Base-by-base conservation (phyloP, 306 rosid genomes). In the Coriaria nepalensis region DNA sequence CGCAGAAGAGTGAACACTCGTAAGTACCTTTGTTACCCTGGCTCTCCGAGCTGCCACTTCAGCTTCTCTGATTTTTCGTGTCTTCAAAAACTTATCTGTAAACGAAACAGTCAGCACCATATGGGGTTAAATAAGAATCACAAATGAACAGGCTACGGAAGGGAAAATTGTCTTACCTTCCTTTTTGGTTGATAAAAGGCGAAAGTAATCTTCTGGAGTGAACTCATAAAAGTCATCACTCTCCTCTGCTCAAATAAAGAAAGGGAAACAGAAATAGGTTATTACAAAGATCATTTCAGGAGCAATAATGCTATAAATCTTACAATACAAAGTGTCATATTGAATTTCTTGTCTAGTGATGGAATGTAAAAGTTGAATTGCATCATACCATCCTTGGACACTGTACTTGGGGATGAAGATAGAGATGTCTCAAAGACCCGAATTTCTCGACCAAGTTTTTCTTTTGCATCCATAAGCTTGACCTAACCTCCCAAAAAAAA, bases 1-100 rank as follows among this genome's bases (percentile, higher is more conserved):
- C 45, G 11, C 33, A 53, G 20, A 5, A 34, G 36, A 55, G 33
- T 47, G 20, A 14, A 6, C 33, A 13, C 39, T 37, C 35, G 45
- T 9, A 13, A 51, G 45, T 63, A 88, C 97, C 79, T 84, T 79
- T 7, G 84, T 78, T 50, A 68, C 70, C 68, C 66, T 84, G 55
- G 95, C 79, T 65, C 77, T 81, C 10, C 82, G 92, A 48, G 97
- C 77, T 34, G 78, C 84, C 74, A 66, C 73, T 66, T 90, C 97
- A 52, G 97, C 93, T 64, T 81, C 93, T 61, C 82, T 76, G 46
- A 90, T 43, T 63, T 79, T 84, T 38, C 82, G 77, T 47, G 95
- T 90, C 74, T 84, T 90, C 54, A 84, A 74, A 45, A 43, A 62
- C 46, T 90, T 90, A 57, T 81, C 97, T 90, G 82, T 13, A 40